These are phyloP conservation scores for Tetracentron sinense DNA, from an alignment of 164 flowering plant species.

Conservation along the genomic window DNA sequence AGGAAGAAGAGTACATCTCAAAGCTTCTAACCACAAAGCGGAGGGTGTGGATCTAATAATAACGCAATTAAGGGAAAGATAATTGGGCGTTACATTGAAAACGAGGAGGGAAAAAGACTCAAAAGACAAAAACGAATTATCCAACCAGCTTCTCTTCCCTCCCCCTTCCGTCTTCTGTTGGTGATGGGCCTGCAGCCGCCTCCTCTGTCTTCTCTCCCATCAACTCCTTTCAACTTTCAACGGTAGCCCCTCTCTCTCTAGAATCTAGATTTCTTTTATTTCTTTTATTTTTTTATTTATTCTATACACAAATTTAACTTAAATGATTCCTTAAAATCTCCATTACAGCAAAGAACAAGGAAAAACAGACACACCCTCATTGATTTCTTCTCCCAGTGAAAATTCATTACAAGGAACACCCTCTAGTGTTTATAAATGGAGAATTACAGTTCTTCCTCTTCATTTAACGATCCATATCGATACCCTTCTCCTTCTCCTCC, in stretches of 20 bases:
- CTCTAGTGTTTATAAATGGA: conserved; percentile 19
- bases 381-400: conserved; percentile 16
- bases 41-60: too few species aligned
- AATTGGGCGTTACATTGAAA: too few species aligned
- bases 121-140: too few species aligned
- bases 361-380: background rate
- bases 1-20: too few species aligned
- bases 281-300: too few species aligned
- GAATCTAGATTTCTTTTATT: background rate
- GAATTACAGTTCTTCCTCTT: conserved; percentile 33
- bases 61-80: too few species aligned
- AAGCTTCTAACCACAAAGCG: too few species aligned
- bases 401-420: conserved; percentile 24
- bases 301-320: background rate
- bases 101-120: too few species aligned
- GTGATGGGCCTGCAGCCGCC: too few species aligned
- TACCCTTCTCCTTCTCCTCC: conserved; percentile 31
- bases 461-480: conserved; percentile 34
- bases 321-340: background rate
- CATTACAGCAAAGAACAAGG: background rate
- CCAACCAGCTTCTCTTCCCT: background rate
- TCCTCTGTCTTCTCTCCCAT: too few species aligned
- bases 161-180: background rate
- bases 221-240: background rate
- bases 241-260: background rate